Conservation (phyloP, 371 early-diverging fungal genomes). For the Ordospora pajunii region DNA sequence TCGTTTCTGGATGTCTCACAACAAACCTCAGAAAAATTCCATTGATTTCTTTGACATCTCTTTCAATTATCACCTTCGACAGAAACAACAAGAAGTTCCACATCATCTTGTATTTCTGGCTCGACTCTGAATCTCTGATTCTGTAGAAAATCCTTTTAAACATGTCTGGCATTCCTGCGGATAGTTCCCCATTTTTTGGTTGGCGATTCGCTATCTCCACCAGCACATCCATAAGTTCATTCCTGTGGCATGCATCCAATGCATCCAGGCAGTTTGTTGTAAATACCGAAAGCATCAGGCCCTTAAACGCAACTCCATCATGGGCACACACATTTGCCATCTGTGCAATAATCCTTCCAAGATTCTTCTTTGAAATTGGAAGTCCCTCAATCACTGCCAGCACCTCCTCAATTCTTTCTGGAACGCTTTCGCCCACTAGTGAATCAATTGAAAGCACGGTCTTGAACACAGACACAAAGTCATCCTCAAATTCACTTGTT, state of each 20-base stretch:
- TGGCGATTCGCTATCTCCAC: background rate
- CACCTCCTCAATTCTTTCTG: background rate
- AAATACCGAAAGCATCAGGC: background rate
- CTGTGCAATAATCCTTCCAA: background rate
- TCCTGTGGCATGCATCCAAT: background rate
- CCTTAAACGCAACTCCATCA: background rate
- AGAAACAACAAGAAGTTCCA: background rate
- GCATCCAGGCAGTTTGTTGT: background rate
- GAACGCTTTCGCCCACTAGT: background rate
- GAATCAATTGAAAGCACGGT: background rate
- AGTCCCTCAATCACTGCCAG: background rate
- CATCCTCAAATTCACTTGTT: conserved; percentile 2
- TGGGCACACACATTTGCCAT: background rate
- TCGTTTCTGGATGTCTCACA: conserved; percentile 7
- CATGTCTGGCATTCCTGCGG: background rate
- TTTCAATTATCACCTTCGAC: background rate
- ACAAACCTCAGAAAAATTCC: background rate
- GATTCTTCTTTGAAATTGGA: background rate
- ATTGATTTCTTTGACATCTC: background rate
- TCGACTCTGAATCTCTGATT: background rate
- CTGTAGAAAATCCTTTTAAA: background rate
- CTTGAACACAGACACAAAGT: conserved; percentile 3
- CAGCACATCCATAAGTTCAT: background rate
- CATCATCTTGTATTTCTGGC: background rate
- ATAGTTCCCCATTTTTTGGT: background rate